phyloP scores from a whole-genome alignment of 345 rosid species.

The Carallia brachiata region DNA sequence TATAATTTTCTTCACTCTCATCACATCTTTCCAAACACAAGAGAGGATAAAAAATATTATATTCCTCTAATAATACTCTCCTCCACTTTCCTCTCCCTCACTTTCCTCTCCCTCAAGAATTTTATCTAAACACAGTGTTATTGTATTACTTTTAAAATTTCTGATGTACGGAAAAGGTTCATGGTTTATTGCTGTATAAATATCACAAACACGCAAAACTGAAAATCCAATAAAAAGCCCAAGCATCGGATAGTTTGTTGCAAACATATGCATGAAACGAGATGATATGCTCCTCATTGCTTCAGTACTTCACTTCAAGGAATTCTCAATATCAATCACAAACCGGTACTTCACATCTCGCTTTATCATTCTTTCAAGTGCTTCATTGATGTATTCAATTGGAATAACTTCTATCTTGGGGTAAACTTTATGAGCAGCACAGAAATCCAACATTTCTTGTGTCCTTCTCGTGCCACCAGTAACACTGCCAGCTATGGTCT shows the following conservation, averaged over 20 bases:
- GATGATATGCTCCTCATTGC: background rate
- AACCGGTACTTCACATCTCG: constrained; percentile 78
- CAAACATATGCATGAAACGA: background rate
- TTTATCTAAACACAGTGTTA: no score
- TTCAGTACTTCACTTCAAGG: constrained; percentile 45
- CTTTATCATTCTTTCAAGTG: constrained; percentile 74
- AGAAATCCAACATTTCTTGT: constrained; percentile 81
- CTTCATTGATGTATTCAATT: constrained; percentile 62
- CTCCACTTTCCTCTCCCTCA: no score
- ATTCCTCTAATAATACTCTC: no score
- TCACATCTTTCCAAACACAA: no score
- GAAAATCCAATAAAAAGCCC: no score
- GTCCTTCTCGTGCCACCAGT: constrained; percentile 66
- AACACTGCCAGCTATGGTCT: constrained; percentile 55
- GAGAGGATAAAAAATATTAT: no score
- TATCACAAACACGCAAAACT: no score
- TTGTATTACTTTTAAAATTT: no score
- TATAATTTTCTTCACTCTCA: no score
- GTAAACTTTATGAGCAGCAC: constrained; percentile 66
- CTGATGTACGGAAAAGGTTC: no score
- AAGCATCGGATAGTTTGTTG: background rate
- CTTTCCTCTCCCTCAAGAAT: no score
- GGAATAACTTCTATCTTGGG: constrained; percentile 73
- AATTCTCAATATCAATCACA: constrained; percentile 72
- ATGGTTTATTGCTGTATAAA: no score